Evolutionary conservation across 306 rosid species (phyloP), one percentile per base, ranked within the genome.

Genomic region (Cucumis cinereus): DNA sequence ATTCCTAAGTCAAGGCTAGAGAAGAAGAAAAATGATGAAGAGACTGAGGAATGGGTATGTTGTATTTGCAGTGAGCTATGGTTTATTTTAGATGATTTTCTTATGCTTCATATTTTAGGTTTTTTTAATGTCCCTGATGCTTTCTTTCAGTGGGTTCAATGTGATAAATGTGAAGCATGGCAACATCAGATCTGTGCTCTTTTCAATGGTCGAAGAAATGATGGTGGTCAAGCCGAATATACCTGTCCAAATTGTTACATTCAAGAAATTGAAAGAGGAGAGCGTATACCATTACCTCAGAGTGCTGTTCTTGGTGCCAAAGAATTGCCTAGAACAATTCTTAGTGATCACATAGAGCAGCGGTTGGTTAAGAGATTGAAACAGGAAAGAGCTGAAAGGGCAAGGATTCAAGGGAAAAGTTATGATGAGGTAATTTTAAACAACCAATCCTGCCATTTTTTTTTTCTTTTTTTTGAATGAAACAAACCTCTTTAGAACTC

Each of bases 151-250:
- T 95, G 98, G 98, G 99, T 95, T 83, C 99, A 92, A 87, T 95
- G 99, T 86, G 99, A 95, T 85, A 95, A 92, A 84, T 95, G 99
- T 73, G 98, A 95, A 87, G 99, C 98, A 52, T 95, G 99, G 98
- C 99, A 95, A 62, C 99, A 95, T 83, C 99, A 95, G 85, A 90
- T 95, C 73, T 95, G 99, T 84, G 98, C 97, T 79, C 81, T 95
- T 77, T 94, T 94, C 85, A 94, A 94, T 84, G 99, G 96, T 59
- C 84, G 96, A 79, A 90, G 97, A 82, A 92, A 95, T 87, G 97
- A 88, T 74, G 97, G 98, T 63, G 99, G 99, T 60, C 96, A 92
- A 82, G 98, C 96, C 67, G 98, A 92, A 61, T 95, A 95, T 84
- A 95, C 98, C 43, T 95, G 99, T 84, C 99, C 99, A 78, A 88